Evolutionary conservation across 2,329 filamentous ascomycete species (phyloP), one percentile per base, ranked within the genome.

Genomic region (Trichoderma cornu-damae): DNA sequence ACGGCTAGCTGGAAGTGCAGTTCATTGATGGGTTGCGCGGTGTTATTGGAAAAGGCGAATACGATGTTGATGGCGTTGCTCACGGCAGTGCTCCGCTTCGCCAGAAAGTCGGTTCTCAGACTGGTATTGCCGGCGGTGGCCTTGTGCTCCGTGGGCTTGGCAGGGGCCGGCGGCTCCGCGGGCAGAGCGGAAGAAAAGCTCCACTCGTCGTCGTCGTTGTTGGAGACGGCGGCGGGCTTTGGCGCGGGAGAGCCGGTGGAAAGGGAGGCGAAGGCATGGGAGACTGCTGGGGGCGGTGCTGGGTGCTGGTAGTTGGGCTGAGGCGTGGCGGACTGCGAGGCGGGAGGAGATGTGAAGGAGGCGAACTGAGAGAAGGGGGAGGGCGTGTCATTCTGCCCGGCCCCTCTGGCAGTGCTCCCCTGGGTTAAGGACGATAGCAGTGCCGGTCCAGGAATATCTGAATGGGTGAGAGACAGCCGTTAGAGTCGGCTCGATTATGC

Each of bases 1-100:
- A 96, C 93, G 3, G 94, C 94, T 37, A 96, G 80, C 71, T 96
- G 90, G 67, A 96, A 96, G 59, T 93, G 91, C 28, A 99, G 76
- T 62, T 95, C 88, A 3, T 82, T 81, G 20, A 99, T 80, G 0
- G 84, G 81, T 65, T 88, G 81, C 2, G 81, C 73, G 1, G 86
- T 88, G 60, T 83, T 87, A 70, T 96, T 99, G 16, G 90, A 91
- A 69, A 96, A 96, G n/a, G 82, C 79, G 61, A 91, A 89, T 3
- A 84, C 75, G 46, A 97, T 82, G 28, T 82, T 79, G 43, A 96
- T 83, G 2, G 83, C 73, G 62, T 83, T 75, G 57, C 75, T 72
- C 60, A 79, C 68, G 48, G 79, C 73, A 51, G 78, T 69, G 60
- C 79, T 72, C 66, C 90, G 79, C 20, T 79, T 82, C 5, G 90